Base-by-base conservation (phyloP, 306 rosid genomes). In the Vigna hirtella region DNA sequence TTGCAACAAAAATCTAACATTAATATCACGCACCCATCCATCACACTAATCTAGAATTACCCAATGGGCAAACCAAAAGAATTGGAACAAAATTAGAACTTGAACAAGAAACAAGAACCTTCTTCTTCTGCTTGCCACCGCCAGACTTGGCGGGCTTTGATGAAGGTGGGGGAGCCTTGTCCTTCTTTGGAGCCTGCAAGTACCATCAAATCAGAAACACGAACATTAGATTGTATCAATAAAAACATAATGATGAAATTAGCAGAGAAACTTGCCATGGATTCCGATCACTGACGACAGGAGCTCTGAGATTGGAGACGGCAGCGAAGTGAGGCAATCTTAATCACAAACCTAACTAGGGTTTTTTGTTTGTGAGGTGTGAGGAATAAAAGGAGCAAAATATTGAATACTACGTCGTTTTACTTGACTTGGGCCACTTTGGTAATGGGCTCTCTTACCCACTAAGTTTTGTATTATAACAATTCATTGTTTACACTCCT, bases 121-220 rank as follows among this genome's bases (percentile, higher is more conserved):
- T 91, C 86, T 91, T 91, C 89, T 91, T 91, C 82, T 89, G 93
- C 87, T 91, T 91, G 62, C 96, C 96, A 70, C 96, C 96, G 14
- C 93, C 90, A 49, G 89, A 89, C 47, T 89, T 91, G 77, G 88
- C 93, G 47, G 96, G 96, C 64, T 91, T 91, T 12, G 96, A 90
- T 40, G 93, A 89, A 0, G 91, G 90, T 47, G 96, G 89, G 47
- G 90, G 90, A 76, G 87, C 96, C 83, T 91, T 91, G 2, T 91
- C 96, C 89, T 91, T 91, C 91, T 91, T 91, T 61, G 93, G 96
- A 56, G 90, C 96, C 91, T 91, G 85, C 6, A 70, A 83, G 2
- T 2, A 4, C 5, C 70, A 67, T 72, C 18, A 65, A 72, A 59
- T 59, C 12, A 24, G 26, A 57, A 20, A 12, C 58, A 70, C 4